phyloP scores from a whole-genome alignment of 2,329 filamentous ascomycete genomes.

The Claviceps sp. region DNA sequence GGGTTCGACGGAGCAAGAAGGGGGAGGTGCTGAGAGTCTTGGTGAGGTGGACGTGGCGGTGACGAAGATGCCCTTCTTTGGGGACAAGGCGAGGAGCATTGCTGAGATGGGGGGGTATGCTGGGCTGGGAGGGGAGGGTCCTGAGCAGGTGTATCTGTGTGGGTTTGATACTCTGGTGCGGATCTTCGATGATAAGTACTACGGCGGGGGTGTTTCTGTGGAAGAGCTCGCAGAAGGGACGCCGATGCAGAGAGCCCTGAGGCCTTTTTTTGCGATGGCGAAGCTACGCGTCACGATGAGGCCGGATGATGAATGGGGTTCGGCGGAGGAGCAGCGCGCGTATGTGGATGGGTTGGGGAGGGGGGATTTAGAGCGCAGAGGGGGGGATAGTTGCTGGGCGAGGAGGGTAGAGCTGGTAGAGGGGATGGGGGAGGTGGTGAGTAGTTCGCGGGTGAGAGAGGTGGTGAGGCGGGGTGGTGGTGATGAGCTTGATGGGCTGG shows the following conservation, averaged over 20 bases:
- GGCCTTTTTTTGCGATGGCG: constrained; percentile 50
- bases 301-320: constrained; percentile 47
- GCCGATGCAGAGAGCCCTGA: constrained; percentile 39
- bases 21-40: not conserved
- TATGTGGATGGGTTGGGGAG: constrained; percentile 39
- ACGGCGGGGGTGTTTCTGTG: constrained; percentile 20
- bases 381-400: constrained; percentile 46
- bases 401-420: constrained; percentile 45
- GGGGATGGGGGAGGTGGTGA: constrained; percentile 29
- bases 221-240: not conserved
- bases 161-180: constrained; percentile 67
- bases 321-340: constrained; percentile 23
- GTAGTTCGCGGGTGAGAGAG: constrained; percentile 50
- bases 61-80: constrained; percentile 60
- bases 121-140: not conserved
- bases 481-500: constrained; percentile 35
- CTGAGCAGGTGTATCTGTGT: constrained; percentile 52
- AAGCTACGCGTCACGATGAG: constrained; percentile 51
- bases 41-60: constrained; percentile 49
- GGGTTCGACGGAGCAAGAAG: no score
- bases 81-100: constrained; percentile 54
- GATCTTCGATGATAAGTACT: constrained; percentile 62
- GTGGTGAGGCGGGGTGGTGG: constrained; percentile 35
- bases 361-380: constrained; percentile 35
- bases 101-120: constrained; percentile 29